Base-by-base conservation (phyloP, 2,329 filamentous ascomycete genomes). In the Fonsecaea nubica region DNA sequence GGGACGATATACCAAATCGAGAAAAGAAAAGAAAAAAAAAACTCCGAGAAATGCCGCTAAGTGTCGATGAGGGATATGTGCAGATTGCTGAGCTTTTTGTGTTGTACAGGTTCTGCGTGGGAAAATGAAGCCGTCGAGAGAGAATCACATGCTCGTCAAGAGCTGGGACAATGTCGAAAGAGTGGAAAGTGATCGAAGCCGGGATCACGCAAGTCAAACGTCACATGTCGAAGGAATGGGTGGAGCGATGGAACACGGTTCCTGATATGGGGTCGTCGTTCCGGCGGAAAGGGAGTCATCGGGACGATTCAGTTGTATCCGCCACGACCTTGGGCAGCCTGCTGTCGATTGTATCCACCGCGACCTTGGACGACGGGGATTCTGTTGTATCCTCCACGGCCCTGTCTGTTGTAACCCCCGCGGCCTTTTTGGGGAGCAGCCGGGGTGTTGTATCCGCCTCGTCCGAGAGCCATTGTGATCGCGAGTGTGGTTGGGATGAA, bases 21-120 rank as follows among this genome's bases (percentile, higher is more conserved):
- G 45, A 50, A 25, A 50, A 25, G 2, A 50, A 52, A 56, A 32
- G 42, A 53, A 12, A 21, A 12, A 36, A 12, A 21, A 12, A 36
- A 25, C 18, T 30, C 48, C 38, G 13, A 35, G 9, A 56, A 60
- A 70, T 67, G 66, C 66, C 68, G 68, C 58, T 67, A 58, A 66
- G 25, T 40, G 56, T 40, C 35, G 36, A 35, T 32, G 36, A 64
- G 8, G 42, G 54, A 65, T 54, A 62, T 40, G 30, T 55, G 65
- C 65, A 65, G 62, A 65, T 58, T 58, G 40, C 42, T 55, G 13
- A 30, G 57, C 53, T 57, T 68, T 54, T 73, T 57, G 38, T 59
- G 64, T 18, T 62, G 65, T 69, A 59, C 71, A 86, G 84, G 68
- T 87, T 87, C 67, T 87, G 85, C 73, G 84, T 87, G 48, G 84